Evolutionary conservation across 75 land plant species (phyloP), one percentile per base, ranked within the genome.

Genomic region (Azolla pinnata): DNA sequence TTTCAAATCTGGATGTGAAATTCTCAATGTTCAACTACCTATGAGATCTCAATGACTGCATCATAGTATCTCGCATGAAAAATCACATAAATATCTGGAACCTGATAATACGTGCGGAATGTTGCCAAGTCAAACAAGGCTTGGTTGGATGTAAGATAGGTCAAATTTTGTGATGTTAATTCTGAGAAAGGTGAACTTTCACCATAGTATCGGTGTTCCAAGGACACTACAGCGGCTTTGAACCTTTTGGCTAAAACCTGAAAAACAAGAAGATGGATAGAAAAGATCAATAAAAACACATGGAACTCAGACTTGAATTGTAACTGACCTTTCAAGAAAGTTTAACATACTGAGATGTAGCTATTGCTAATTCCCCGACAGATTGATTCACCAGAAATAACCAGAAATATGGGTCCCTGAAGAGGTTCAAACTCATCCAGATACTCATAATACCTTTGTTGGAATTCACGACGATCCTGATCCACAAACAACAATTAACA

Each of bases 141-240:
- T 56, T 95, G 99, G 71, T 95, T 89, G 28, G 99, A 89, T 33
- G 99, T 90, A 28, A 95, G 83, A 69, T 78, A 89, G 60, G 29
- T 64, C 33, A 95, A 75, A 62, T 95, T 95, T 27, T 77, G 67
- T 27, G 96, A 81, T 17, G 85, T 68, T 46, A 72, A 56, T 1
- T 74, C 66, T 33, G 70, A 48, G 31, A 95, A 88, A 29, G 99
- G 99, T 20, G 81, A 70, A 54, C 99, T 95, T 62, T 86, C 82
- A 33, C 99, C 99, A 79, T 95, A 95, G 54, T 95, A 95, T 8
- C 99, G 79, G 69, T 95, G 99, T 81, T 95, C 99, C 62, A 89
- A 87, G 45, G 83, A 75, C 47, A 95, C 96, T 4, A 95, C 34
- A 49, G 99, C 99, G 48, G 99, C 99, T 64, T 87, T 87, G 61